Percentiles rank a stretch among this genome's conserved stretches.
These are phyloP conservation scores for Peniophora sp. DNA, from an alignment of 1,284 basidiomycete genomes.

Conservation along the genomic window DNA sequence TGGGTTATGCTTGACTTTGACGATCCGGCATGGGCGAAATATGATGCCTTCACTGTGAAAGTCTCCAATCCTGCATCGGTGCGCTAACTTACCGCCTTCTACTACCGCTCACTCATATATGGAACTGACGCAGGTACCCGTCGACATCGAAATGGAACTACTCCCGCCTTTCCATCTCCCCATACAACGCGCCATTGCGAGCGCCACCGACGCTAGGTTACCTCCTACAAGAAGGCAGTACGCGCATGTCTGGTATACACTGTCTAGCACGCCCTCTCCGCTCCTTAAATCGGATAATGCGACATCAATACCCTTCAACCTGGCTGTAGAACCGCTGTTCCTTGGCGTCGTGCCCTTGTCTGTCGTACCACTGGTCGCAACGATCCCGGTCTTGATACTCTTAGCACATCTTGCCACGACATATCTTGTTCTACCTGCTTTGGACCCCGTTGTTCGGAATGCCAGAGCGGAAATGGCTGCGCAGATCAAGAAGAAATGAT, in stretches of 20 bases:
- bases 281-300: constrained; percentile 25
- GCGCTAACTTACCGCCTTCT: constrained; percentile 16
- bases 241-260: constrained; percentile 33
- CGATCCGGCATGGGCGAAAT: constrained; percentile 32
- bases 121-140: constrained; percentile 18
- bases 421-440: no score
- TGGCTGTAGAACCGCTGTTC: constrained; percentile 51
- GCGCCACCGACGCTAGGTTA: constrained; percentile 7
- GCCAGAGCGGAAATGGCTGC: no score
- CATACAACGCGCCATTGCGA: constrained; percentile 4
- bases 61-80: constrained; percentile 64
- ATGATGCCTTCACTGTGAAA: constrained; percentile 49
- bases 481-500: no score
- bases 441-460: no score
- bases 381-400: no score
- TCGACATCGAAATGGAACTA: constrained; percentile 16
- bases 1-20: constrained; percentile 53
- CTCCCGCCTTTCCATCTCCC: constrained; percentile 14
- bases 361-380: constrained; percentile 31
- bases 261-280: constrained; percentile 47
- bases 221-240: constrained; percentile 38
- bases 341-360: constrained; percentile 51
- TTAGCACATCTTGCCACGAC: no score
- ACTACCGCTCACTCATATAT: not conserved
- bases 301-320: constrained; percentile 34